These are phyloP conservation scores for Xylaria hypoxylon DNA, from an alignment of 2,329 filamentous ascomycete species.

Conservation along the genomic window DNA sequence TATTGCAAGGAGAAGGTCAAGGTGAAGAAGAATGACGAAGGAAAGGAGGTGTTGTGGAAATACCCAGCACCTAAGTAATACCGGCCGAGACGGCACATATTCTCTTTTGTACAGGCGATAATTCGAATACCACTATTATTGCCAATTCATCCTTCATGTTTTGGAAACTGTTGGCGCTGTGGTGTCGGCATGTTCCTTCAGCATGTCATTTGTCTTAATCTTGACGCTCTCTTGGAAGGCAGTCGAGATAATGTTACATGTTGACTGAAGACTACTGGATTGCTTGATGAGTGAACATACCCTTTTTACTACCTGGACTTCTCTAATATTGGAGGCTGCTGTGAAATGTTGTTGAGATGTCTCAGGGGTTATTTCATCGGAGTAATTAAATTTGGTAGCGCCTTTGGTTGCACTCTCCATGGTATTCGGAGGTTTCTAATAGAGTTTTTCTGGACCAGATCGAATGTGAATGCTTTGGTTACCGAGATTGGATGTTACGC, in stretches of 20 bases:
- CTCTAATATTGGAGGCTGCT: no score
- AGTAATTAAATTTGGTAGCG: no score
- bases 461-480: no score
- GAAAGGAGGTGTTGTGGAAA: slow-evolving; percentile 17
- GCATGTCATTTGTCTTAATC: neutral
- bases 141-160: neutral
- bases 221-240: neutral
- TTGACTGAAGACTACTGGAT: neutral
- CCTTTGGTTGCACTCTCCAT: no score
- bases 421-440: no score
- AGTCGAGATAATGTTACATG: neutral
- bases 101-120: slow-evolving; percentile 45
- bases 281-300: neutral
- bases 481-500: no score
- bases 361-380: no score
- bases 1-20: slow-evolving; percentile 22
- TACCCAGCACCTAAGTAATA: slow-evolving; percentile 43
- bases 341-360: no score
- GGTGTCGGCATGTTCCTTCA: neutral
- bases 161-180: neutral
- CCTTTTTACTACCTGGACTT: no score
- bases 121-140: slow-evolving; percentile 23
- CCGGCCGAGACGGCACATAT: slow-evolving; percentile 44
- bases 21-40: neutral
- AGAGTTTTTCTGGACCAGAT: no score